Percentiles rank a stretch among this genome's conserved stretches.
Conservation (phyloP, 306 rosid genomes). For the Pterocarpus santalinus region DNA sequence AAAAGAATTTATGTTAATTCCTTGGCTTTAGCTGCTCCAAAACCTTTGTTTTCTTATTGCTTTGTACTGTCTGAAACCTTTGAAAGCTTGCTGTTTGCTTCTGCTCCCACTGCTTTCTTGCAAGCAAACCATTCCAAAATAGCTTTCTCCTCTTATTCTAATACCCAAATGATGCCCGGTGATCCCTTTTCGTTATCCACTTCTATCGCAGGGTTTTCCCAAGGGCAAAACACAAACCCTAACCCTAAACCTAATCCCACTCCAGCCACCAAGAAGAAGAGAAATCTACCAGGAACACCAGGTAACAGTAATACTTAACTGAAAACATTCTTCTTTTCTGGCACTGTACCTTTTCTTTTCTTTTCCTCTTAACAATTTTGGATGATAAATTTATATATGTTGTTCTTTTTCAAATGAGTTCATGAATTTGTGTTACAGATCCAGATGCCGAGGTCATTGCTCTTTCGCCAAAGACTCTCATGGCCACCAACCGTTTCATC, state of each 20-base stretch:
- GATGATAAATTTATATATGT: too few relatives aligned
- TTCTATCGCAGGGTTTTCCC: conserved; percentile 55
- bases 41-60: conserved; percentile 55
- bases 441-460: conserved; percentile 93
- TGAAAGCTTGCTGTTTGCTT: conserved; percentile 57
- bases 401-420: too few relatives aligned
- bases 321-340: too few relatives aligned
- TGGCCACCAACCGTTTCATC: conserved; percentile 85
- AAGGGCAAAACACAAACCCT: conserved; percentile 61
- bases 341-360: background rate
- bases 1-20: conserved; percentile 46
- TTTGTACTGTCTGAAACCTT: conserved; percentile 44
- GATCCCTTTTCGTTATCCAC: conserved; percentile 68
- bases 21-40: conserved; percentile 49
- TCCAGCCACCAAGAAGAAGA: conserved; percentile 67
- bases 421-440: conserved; percentile 52
- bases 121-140: conserved; percentile 8
- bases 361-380: background rate
- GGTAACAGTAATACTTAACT: conserved; percentile 42
- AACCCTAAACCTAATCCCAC: conserved; percentile 58
- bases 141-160: conserved; percentile 5
- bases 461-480: conserved; percentile 80
- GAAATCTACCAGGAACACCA: conserved; percentile 91
- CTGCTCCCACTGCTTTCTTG: conserved; percentile 11
- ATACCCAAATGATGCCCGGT: conserved; percentile 58